Conservation (phyloP, 2,329 filamentous ascomycete genomes). For the Didymella lethalis region DNA sequence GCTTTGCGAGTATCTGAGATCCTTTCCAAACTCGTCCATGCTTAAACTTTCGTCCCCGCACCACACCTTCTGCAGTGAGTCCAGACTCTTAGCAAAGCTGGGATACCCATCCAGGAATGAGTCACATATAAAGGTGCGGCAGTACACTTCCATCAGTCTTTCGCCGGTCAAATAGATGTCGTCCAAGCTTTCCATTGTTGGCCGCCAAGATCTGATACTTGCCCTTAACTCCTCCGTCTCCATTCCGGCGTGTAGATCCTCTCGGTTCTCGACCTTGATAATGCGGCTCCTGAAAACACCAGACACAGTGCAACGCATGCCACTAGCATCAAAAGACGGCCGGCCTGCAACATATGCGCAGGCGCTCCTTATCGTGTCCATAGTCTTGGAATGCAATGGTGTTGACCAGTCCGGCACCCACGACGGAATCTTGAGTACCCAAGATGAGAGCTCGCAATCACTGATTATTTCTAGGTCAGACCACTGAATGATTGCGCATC, state of each 20-base stretch:
- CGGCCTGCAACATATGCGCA: not conserved
- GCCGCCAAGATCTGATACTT: not conserved
- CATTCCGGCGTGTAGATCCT: not conserved
- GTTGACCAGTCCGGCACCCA: constrained; percentile 5
- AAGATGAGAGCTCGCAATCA: not conserved
- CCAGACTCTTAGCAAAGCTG: not conserved
- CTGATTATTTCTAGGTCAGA: not conserved
- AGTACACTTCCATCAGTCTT: not conserved
- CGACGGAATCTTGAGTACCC: not conserved
- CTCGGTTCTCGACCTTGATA: not conserved
- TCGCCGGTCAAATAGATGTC: not conserved
- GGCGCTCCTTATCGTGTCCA: not conserved
- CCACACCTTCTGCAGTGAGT: not conserved
- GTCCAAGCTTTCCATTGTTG: not conserved
- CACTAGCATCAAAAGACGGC: not conserved
- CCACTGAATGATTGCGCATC: not conserved
- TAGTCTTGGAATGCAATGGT: not conserved
- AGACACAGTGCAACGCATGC: not conserved
- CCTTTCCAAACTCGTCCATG: not conserved
- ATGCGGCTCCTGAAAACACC: not conserved
- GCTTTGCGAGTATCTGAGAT: not conserved
- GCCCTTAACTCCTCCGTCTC: not conserved
- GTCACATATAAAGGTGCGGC: not conserved
- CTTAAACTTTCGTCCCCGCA: not conserved
- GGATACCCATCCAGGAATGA: not conserved